A percentile compares a stretch with the other conserved stretches of the same genome.
Evolutionary conservation across 495 filamentous ascomycete genomes (phyloP).

Genomic region (Neurospora sublineolata): DNA sequence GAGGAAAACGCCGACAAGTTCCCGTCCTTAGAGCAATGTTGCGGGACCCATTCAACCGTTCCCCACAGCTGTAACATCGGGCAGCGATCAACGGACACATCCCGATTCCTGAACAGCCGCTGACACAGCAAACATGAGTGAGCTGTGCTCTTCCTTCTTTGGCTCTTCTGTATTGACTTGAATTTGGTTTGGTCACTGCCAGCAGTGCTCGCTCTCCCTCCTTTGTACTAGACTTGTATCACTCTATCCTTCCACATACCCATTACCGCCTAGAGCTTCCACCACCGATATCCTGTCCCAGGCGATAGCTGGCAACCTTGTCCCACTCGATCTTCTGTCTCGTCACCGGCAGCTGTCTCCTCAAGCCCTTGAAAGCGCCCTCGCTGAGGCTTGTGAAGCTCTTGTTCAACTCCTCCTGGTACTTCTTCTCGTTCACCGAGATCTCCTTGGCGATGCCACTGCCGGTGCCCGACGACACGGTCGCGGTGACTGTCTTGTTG

Average conservation of each 20-base stretch:
- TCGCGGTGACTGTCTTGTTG: slow-evolving; percentile 55
- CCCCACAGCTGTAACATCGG: neutral
- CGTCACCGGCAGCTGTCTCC: slow-evolving; percentile 89
- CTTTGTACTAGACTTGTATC: neutral
- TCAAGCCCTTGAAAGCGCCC: slow-evolving; percentile 84
- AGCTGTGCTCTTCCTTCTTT: neutral
- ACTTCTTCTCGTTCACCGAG: slow-evolving; percentile 70
- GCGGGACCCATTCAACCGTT: neutral
- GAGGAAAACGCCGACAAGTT: neutral
- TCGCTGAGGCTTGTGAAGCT: slow-evolving; percentile 83
- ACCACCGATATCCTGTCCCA: slow-evolving; percentile 63
- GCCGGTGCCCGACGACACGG: slow-evolving; percentile 51
- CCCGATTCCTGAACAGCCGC: neutral
- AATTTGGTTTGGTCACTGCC: neutral
- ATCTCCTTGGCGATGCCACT: slow-evolving; percentile 62
- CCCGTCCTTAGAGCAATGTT: neutral
- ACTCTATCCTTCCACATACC: neutral
- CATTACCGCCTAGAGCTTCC: slow-evolving; percentile 35
- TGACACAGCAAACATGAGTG: neutral
- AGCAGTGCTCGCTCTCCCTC: neutral
- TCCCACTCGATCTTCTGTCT: slow-evolving; percentile 99
- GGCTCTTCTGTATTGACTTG: neutral
- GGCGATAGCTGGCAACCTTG: slow-evolving; percentile 87
- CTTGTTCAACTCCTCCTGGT: slow-evolving; percentile 90
- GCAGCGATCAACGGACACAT: neutral